Base-by-base conservation (phyloP, 441 rosid genomes). In the Eugenia klotzschiana region DNA sequence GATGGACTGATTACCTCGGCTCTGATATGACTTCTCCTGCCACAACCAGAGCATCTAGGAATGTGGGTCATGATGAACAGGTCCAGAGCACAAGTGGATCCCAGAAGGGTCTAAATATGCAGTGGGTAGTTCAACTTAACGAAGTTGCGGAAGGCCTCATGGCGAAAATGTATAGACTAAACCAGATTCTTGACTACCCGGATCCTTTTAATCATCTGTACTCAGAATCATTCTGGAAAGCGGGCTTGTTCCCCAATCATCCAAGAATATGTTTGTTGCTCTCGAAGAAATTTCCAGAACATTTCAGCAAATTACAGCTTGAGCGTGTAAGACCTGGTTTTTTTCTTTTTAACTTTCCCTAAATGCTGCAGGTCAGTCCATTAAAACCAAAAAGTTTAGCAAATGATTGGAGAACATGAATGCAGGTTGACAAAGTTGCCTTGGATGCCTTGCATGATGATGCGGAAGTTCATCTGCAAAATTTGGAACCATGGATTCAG, bases 401-500 rank as follows among this genome's bases (percentile, higher is more conserved):
- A 6, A 43, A 55, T 91, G 79, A 82, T 79, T 84, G 49, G 54
- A 81, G 40, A 72, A 51, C 18, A 81, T 51, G 54, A 51, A 25
- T 90, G 79, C 92, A 95, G 99, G 95, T 95, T 85, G 99, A 97
- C 87, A 97, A 94, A 89, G 86, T 90, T 89, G 91, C 98, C 57
- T 89, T 96, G 89, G 99, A 97, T 91, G 93, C 97, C 87, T 84
- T 97, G 93, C 94, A 90, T 77, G 98, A 93, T 84, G 89, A 91
- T 81, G 98, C 97, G 69, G 99, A 94, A 88, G 90, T 94, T 89
- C 95, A 97, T 90, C 89, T 97, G 87, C 98, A 93, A 91, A 92
- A 93, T 87, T 92, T 97, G 93, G 98, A 97, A 87, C 98, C 98
- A 85, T 97, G 98, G 99, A 85, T 97, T 86, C 98, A 95, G 97